Base-by-base conservation (phyloP, 2,329 filamentous ascomycete species). In the Nannizziopsis barbatae region DNA sequence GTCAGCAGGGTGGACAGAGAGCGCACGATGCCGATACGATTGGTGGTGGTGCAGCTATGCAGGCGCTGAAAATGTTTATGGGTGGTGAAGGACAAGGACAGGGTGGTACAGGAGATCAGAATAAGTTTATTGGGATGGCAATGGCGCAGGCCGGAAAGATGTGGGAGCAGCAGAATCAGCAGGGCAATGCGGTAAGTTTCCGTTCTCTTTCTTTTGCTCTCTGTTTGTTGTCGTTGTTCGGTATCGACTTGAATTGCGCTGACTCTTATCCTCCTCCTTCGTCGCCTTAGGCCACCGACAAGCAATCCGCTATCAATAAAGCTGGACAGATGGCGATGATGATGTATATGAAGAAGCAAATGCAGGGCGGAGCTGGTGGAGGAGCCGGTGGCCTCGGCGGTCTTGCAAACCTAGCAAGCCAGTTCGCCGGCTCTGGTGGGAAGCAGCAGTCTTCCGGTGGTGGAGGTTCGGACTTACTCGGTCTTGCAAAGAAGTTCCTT, bases 311-410 rank as follows among this genome's bases (percentile, higher is more conserved):
- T 43, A 72, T 95, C 41, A 80, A 84, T 62, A 73, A 81, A 64
- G 89, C 89, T 2, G 88, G 81, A 1, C 82, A 94, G 74, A 83
- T 86, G 76, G 89, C 88, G 2, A 66, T 95, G 58, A 88, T 94
- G 76, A 84, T 95, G 79, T 95, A 89, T 66, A 70, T 93, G 72
- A 89, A 94, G 77, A 80, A 76, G 57, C 75, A 87, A 63, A 75
- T 75, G 15, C 66, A 73, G 54, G 69, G 72, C n/a, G 69, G 69
- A 37, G 69, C 70, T 41, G 60, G 70, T 11, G 65, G 72, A 52
- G 74, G 77, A 1, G 56, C 81, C 60, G 79, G 79, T 7, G 74
- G 73, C 62, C 20, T 52, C n/a, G 49, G 43, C 18, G 45, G 49
- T 7, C 15, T 36, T 5, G 37, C 45, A 31, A 37, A 30, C 10